Conservation (phyloP, 2,329 filamentous ascomycete genomes). For the Sporothrix curviconia region DNA sequence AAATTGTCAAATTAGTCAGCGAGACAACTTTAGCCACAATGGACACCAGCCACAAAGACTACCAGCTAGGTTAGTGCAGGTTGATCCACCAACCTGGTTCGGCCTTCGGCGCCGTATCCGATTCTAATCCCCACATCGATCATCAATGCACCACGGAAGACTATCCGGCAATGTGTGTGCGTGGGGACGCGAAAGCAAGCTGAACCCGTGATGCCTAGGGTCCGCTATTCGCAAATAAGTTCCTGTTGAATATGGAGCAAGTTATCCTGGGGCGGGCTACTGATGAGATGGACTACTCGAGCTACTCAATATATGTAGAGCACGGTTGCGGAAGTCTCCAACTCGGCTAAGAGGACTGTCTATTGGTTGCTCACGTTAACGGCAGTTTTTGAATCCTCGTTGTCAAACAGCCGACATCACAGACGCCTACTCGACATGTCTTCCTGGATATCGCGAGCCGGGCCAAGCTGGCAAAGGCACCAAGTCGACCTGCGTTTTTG, state of each 20-base stretch:
- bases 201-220: no score
- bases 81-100: not conserved
- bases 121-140: not conserved
- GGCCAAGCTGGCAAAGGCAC: not conserved
- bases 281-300: not conserved
- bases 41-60: not conserved
- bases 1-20: no score
- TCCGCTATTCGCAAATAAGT: no score
- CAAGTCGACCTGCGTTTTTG: not conserved
- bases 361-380: not conserved
- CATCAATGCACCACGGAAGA: not conserved
- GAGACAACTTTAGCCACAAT: not conserved
- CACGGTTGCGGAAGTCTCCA: no score
- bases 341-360: not conserved
- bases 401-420: not conserved
- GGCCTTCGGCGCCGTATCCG: not conserved
- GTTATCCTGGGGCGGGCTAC: no score
- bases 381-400: not conserved
- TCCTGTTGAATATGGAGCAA: no score
- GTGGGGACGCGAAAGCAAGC: no score
- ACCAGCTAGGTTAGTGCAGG: no score
- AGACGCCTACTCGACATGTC: not conserved
- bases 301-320: not conserved
- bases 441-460: not conserved
- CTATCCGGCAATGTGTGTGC: not conserved